phyloP scores from a whole-genome alignment of 768 basidiomycete species.

The Termitomyces heimii region DNA sequence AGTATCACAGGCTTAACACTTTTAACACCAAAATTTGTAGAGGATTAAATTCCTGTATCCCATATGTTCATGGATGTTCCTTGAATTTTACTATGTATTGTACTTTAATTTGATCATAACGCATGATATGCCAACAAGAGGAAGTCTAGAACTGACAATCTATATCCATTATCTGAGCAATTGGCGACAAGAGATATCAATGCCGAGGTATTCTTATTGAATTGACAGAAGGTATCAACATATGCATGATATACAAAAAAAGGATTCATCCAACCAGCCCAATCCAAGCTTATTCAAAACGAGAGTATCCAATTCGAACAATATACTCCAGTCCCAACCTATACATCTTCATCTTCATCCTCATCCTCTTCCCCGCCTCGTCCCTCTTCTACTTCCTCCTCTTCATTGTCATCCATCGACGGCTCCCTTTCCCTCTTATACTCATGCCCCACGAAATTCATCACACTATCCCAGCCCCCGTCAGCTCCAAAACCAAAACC shows the following conservation, averaged over 20 bases:
- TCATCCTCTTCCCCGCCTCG: not conserved
- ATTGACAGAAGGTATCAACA: not conserved
- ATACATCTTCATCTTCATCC: not conserved
- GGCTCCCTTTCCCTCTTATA: slow-evolving; percentile 17
- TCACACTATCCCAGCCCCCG: slow-evolving; percentile 18
- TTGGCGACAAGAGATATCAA: too few species aligned
- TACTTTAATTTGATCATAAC: too few species aligned
- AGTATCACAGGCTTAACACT: too few species aligned
- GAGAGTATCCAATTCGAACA: not conserved
- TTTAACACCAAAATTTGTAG: too few species aligned
- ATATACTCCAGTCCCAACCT: not conserved
- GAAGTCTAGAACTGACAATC: too few species aligned
- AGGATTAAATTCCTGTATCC: too few species aligned
- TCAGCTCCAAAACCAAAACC: slow-evolving; percentile 1
- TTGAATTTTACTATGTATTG: too few species aligned
- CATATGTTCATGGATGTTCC: too few species aligned
- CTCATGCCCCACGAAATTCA: slow-evolving; percentile 33
- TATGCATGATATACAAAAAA: not conserved
- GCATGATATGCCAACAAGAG: too few species aligned
- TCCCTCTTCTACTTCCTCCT: not conserved
- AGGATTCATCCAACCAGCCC: not conserved
- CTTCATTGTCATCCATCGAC: not conserved
- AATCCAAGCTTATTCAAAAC: not conserved
- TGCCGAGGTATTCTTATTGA: not conserved
- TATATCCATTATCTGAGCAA: too few species aligned